Conservation (phyloP, 768 basidiomycete species). For the Chalciporus piperatus region DNA sequence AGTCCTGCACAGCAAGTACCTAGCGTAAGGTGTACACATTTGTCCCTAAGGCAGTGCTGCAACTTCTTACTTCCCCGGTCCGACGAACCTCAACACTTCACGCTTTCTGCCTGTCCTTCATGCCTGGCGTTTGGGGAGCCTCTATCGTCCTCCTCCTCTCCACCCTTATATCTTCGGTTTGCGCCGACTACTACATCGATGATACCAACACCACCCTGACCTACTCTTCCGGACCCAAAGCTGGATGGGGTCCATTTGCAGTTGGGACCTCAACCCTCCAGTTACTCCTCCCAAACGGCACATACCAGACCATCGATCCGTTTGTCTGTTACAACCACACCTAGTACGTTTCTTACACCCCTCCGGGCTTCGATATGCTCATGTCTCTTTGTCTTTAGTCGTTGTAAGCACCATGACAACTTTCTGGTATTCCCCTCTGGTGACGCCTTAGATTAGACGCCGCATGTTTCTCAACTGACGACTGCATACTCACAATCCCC, state of each 20-base stretch:
- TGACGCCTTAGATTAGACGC: constrained; percentile 12
- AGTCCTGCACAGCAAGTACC: no score
- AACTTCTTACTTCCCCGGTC: not conserved
- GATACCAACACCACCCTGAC: constrained; percentile 23
- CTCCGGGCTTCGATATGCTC: not conserved
- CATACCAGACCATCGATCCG: constrained; percentile 18
- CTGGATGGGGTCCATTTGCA: constrained; percentile 22
- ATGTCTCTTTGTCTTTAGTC: constrained; percentile 9
- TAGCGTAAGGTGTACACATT: no score
- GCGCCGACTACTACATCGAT: constrained; percentile 24
- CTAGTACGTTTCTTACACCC: constrained; percentile 12
- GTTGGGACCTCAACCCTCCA: constrained; percentile 8
- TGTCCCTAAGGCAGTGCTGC: no score
- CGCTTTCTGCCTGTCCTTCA: not conserved
- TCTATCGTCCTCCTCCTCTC: not conserved
- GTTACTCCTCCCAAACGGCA: constrained; percentile 18
- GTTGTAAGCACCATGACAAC: constrained; percentile 10
- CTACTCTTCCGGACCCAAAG: constrained; percentile 23
- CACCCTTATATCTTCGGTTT: constrained; percentile 2
- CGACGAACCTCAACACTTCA: not conserved
- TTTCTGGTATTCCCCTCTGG: not conserved
- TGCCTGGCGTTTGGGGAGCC: not conserved
- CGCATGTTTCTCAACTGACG: constrained; percentile 17
- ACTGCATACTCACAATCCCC: constrained; percentile 18
- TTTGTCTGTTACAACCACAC: constrained; percentile 26